These are phyloP conservation scores for Ophiostoma sp. DNA, from an alignment of 2,329 filamentous ascomycete genomes.

Conservation along the genomic window DNA sequence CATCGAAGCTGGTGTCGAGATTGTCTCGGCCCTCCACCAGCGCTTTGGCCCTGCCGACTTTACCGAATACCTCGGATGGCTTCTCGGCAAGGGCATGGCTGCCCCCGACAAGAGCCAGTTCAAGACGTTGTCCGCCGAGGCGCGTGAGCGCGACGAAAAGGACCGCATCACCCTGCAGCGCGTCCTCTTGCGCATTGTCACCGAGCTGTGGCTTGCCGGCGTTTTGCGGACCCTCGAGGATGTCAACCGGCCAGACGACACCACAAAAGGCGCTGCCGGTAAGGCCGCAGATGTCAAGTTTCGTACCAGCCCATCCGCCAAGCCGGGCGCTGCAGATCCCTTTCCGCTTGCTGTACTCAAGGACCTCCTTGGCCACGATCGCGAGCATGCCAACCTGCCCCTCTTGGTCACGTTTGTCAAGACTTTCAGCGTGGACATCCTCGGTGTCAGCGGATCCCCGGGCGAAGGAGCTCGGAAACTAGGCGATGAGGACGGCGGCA, in stretches of 20 bases:
- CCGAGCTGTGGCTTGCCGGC: slow-evolving; percentile 91
- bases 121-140: slow-evolving; percentile 71
- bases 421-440: slow-evolving; percentile 89
- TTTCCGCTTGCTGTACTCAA: slow-evolving; percentile 98
- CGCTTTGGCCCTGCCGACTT: slow-evolving; percentile 88
- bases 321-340: slow-evolving; percentile 65
- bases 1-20: slow-evolving; percentile 84
- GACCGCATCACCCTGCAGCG: slow-evolving; percentile 83
- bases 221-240: slow-evolving; percentile 75
- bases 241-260: slow-evolving; percentile 56
- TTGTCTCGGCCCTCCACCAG: slow-evolving; percentile 91
- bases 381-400: slow-evolving; percentile 85
- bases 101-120: slow-evolving; percentile 80
- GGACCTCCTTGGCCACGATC: slow-evolving; percentile 87
- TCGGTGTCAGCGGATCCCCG: slow-evolving; percentile 65
- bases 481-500: slow-evolving; percentile 46
- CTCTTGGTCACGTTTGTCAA: slow-evolving; percentile 94
- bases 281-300: slow-evolving; percentile 59
- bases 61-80: slow-evolving; percentile 86
- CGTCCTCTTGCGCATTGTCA: slow-evolving; percentile 79
- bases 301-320: slow-evolving; percentile 49
- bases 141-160: slow-evolving; percentile 92
- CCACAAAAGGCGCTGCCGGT: slow-evolving; percentile 54
- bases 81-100: slow-evolving; percentile 82
- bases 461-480: slow-evolving; percentile 73